Base-by-base conservation (phyloP, 306 rosid genomes). In the Datisca glomerata region DNA sequence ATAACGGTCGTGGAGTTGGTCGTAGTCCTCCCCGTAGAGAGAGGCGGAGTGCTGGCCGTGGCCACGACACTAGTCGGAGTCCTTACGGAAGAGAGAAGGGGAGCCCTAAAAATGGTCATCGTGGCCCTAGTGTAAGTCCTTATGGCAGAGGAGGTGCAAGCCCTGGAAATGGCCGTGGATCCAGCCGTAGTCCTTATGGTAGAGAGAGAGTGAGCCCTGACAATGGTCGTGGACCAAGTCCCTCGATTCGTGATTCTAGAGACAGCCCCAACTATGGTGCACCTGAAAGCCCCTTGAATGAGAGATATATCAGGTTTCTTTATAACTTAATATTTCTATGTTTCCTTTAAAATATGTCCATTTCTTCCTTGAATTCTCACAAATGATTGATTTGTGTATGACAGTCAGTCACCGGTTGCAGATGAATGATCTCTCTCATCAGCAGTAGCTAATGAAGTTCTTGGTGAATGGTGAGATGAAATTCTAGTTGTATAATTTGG, bases 191-290 rank as follows among this genome's bases (percentile, higher is more conserved):
- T 47, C 74, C 81, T 37, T 41, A 47, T 19, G 51, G 24, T 25
- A 55, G 64, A 9, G 21, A 38, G 7, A 17, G 18, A 11, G 8
- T 1, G 19, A 38, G 43, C 43, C 43, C n/a, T 12, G 83, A 70
- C 59, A 73, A 77, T 64, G 84, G 78, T 32, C 67, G 64, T 22
- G 80, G 43, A 25, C 69, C 66, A 11, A 76, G 76, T 62, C 79
- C 74, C 21, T 45, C 76, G 12, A 23, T 48, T 49, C 80, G 74
- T 2, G 89, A 84, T 43, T 60, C 73, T 12, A 67, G 68, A 63
- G 84, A 77, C 37, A 74, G 91, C 50, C 84, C 98, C 56, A 74
- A 64, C 48, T 78, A 65, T 57, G 83, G 74, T 51, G 95, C 79
- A 23, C 72, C 84, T 24, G 94, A 78, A 43, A 91, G 96, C 66